These are phyloP conservation scores for Thelonectria rubi DNA, from an alignment of 2,329 filamentous ascomycete species.

Conservation along the genomic window DNA sequence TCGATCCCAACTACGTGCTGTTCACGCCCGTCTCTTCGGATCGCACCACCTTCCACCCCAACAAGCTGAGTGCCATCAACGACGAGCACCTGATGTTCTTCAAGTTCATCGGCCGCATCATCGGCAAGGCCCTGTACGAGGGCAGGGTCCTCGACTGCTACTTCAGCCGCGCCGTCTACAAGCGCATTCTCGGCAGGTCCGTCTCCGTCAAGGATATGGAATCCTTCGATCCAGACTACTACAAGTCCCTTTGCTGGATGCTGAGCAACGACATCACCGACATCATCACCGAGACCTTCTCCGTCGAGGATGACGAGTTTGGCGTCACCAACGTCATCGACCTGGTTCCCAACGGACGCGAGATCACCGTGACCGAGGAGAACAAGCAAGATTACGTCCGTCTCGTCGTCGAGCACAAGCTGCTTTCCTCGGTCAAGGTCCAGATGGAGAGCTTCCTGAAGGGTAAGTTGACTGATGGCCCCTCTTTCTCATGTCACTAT, in stretches of 20 bases:
- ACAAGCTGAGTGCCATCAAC: conserved; percentile 92
- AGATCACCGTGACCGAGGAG: conserved; percentile 93
- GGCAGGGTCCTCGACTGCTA: conserved; percentile 96
- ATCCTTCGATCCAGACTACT: conserved; percentile 97
- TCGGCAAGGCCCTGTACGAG: conserved; percentile 97
- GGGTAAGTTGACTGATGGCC: conserved; percentile 58
- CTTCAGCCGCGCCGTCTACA: conserved; percentile 98
- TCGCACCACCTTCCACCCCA: conserved; percentile 98
- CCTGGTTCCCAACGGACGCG: conserved; percentile 84
- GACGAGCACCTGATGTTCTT: conserved; percentile 97
- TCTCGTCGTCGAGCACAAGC: conserved; percentile 90
- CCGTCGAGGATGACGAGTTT: conserved; percentile 92
- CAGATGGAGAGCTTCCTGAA: conserved; percentile 94
- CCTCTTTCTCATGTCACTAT: background rate
- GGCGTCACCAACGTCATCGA: conserved; percentile 89
- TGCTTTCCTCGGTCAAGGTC: conserved; percentile 90
- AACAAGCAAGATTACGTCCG: conserved; percentile 99
- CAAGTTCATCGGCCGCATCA: conserved; percentile 98
- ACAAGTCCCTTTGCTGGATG: conserved; percentile 99
- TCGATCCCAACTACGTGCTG: conserved; percentile 95
- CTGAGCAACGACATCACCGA: conserved; percentile 98
- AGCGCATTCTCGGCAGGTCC: conserved; percentile 92
- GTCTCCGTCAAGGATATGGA: conserved; percentile 99
- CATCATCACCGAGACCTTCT: conserved; percentile 96
- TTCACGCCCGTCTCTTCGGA: conserved; percentile 98